These are phyloP conservation scores for Pleurotus tuber-regium DNA, from an alignment of 768 basidiomycete genomes.

Conservation along the genomic window DNA sequence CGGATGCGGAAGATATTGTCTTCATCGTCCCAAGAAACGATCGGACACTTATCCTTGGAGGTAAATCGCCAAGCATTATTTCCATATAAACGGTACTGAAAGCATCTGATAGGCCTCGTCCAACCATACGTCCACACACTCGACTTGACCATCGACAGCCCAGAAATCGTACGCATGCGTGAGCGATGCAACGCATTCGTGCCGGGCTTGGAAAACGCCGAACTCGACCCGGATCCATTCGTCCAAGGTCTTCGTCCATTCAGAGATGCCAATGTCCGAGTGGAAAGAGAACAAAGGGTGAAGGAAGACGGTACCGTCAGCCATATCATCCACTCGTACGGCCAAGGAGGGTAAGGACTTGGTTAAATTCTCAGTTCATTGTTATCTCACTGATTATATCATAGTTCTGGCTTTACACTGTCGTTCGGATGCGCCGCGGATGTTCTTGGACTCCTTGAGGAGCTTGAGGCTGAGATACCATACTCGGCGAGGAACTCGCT, in stretches of 20 bases:
- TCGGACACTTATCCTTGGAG: conserved; percentile 31
- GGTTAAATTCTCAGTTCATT: not conserved
- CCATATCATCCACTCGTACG: conserved; percentile 24
- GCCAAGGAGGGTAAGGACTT: conserved; percentile 21
- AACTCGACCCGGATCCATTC: conserved; percentile 22
- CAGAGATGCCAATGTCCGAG: conserved; percentile 23
- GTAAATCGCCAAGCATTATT: conserved; percentile 3
- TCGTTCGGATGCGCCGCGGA: conserved; percentile 24
- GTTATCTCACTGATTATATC: not conserved
- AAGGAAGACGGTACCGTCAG: conserved; percentile 11
- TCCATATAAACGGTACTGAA: not conserved
- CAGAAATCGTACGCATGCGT: conserved; percentile 28
- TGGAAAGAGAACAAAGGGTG: conserved; percentile 23
- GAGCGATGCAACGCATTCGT: conserved; percentile 26
- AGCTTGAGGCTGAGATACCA: conserved; percentile 12
- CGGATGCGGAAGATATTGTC: conserved; percentile 28
- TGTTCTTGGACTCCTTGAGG: conserved; percentile 15
- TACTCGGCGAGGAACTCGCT: conserved; percentile 1
- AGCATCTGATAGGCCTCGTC: conserved; percentile 16
- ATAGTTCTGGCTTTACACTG: conserved; percentile 19
- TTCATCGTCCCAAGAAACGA: conserved; percentile 36
- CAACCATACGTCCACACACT: conserved; percentile 24
- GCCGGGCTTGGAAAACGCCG: conserved; percentile 24
- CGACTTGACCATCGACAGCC: conserved; percentile 24
- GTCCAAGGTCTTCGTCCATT: conserved; percentile 28